Base-by-base conservation (phyloP, 1,139 yeast species). In the Taphrina wiesneri region DNA sequence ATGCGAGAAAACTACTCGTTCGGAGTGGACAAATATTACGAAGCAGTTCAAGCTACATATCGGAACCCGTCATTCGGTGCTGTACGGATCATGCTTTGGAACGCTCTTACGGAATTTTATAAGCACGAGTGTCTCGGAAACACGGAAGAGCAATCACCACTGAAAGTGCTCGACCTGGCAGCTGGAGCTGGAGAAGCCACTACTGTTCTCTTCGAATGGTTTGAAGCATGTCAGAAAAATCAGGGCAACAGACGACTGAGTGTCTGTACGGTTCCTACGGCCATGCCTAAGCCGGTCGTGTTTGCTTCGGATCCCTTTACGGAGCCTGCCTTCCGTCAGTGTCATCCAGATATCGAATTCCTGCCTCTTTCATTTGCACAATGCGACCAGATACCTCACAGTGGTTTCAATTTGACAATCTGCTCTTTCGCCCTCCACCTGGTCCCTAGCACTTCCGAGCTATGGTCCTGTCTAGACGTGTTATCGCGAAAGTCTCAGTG, bases 1-100 rank as follows among this genome's bases (percentile, higher is more conserved):
- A 65, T 65, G 67, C 45, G 67, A n/a, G 67, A 51, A 36, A 65
- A 65, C 51, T 65, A 65, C 45, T 54, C 65, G 21, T 62, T 59
- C 39, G 67, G 67, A 6, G 67, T 65, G n/a, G 67, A 65, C 54
- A 62, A 59, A 30, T 65, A 65, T 54, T 65, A 65, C 41, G 59
- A 65, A 46, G 63, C 63, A 3, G 64, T 59, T 2, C 30, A 49
- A 21, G 30, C 60, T 23, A 51, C 59, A 36, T 64, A 49, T 32
- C 56, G 67, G 13, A 65, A 65, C 28, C 65, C 63, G n/a, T 56
- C 59, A 30, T 65, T 36, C 45, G 60, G 59, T 25, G 64, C 65
- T 4, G 45, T 65, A 34, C 32, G 67, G 9, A 59, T 52, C 43
- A 46, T 65, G 56, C 52, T 59, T 2, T 52, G 63, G 67, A 56